Conservation (phyloP, 768 basidiomycete genomes). For the Obba rivulosa region DNA sequence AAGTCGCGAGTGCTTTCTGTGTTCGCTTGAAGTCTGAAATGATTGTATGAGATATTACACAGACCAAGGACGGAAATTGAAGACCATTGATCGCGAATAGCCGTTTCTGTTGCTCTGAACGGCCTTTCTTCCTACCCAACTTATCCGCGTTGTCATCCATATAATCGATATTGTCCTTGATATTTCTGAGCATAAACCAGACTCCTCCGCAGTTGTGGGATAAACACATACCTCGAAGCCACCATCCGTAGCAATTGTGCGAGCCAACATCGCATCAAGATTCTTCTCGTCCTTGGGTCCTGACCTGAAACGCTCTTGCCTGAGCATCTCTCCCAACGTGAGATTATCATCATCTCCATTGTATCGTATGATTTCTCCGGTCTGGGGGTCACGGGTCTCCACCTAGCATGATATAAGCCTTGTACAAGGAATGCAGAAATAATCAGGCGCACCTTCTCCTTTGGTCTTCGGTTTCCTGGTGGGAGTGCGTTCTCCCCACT, state of each 20-base stretch:
- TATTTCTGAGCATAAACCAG: neutral
- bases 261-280: conserved; percentile 84
- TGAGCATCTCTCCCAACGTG: conserved; percentile 85
- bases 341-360: conserved; percentile 88
- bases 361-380: conserved; percentile 83
- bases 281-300: conserved; percentile 90
- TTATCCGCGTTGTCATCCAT: conserved; percentile 96
- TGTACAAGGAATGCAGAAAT: neutral
- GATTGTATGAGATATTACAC: neutral
- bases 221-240: conserved; percentile 65
- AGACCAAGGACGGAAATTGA: neutral
- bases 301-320: conserved; percentile 87
- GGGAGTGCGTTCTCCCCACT: conserved; percentile 45
- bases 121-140: conserved; percentile 91
- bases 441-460: conserved; percentile 48
- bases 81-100: conserved; percentile 94
- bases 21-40: conserved; percentile 86
- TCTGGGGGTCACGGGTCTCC: conserved; percentile 86
- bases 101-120: conserved; percentile 92
- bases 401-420: conserved; percentile 40
- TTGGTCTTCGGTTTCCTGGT: conserved; percentile 77
- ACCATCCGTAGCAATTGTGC: conserved; percentile 81
- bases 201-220: neutral
- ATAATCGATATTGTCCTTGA: conserved; percentile 83
- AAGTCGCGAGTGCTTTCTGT: conserved; percentile 81